Percentiles rank a stretch among this genome's conserved stretches.
phyloP scores from a whole-genome alignment of 1,284 basidiomycete species.

The Inonotus obliquus region DNA sequence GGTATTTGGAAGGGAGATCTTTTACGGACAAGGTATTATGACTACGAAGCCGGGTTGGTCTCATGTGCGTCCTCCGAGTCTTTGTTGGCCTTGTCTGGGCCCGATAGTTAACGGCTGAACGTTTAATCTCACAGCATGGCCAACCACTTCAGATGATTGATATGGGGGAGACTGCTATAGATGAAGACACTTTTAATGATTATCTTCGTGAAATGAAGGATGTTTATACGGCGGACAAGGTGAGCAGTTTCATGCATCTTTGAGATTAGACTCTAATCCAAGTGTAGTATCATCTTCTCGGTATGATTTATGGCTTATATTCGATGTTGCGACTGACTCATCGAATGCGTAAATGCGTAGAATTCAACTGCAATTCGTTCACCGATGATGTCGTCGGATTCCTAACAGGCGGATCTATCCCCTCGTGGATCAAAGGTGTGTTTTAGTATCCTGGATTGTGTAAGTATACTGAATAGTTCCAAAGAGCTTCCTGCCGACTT shows the following conservation, averaged over 20 bases:
- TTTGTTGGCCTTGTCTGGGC: neutral
- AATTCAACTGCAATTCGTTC: conserved; percentile 90
- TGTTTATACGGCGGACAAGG: conserved; percentile 84
- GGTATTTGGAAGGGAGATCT: conserved; percentile 79
- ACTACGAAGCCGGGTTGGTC: conserved; percentile 66
- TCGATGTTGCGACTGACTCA: neutral
- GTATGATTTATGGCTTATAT: conserved; percentile 31
- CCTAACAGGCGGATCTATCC: conserved; percentile 75
- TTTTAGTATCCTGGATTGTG: neutral
- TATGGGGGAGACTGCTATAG: conserved; percentile 79
- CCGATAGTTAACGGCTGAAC: neutral
- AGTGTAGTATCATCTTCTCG: conserved; percentile 81
- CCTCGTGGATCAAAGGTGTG: conserved; percentile 70
- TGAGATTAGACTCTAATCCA: conserved; percentile 9
- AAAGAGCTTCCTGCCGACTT: conserved; percentile 85
- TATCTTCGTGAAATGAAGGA: conserved; percentile 71
- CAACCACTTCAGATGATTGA: conserved; percentile 70
- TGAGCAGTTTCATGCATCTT: conserved; percentile 31
- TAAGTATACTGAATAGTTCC: neutral
- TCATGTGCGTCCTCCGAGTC: conserved; percentile 68
- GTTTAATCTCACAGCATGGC: conserved; percentile 57
- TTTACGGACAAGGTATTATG: conserved; percentile 84
- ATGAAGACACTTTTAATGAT: conserved; percentile 79
- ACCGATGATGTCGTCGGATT: conserved; percentile 85
- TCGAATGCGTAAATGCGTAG: conserved; percentile 31